Percentiles rank a stretch among this genome's conserved stretches.
phyloP scores from a whole-genome alignment of 192 early-diverging fungal species.

The Dissophora ornata region DNA sequence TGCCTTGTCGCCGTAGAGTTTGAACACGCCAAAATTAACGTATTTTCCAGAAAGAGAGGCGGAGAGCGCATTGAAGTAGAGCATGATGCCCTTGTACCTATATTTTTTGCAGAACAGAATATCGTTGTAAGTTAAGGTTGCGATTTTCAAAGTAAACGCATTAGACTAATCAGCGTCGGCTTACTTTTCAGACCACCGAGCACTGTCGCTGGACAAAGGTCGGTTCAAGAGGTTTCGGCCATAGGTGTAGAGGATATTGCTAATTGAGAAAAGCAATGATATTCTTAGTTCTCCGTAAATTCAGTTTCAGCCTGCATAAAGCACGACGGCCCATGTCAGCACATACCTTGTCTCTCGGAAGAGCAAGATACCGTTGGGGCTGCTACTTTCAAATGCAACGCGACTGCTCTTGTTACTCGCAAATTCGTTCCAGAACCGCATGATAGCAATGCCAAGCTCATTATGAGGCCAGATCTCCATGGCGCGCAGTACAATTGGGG shows the following conservation, averaged over 20 bases:
- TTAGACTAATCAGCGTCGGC: not conserved
- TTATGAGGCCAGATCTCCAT: slow-evolving; percentile 76
- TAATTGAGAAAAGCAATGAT: no score
- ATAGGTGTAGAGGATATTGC: slow-evolving; percentile 42
- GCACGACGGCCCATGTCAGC: not conserved
- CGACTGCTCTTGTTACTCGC: slow-evolving; percentile 83
- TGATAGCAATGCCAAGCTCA: slow-evolving; percentile 73
- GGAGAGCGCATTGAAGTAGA: slow-evolving; percentile 79
- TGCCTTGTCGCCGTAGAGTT: slow-evolving; percentile 85
- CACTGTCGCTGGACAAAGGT: slow-evolving; percentile 24
- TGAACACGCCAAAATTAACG: slow-evolving; percentile 93
- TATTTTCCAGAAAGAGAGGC: slow-evolving; percentile 81
- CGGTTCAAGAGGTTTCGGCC: slow-evolving; percentile 42
- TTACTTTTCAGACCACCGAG: slow-evolving; percentile 49
- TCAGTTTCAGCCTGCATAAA: no score
- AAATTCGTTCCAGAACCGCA: slow-evolving; percentile 87
- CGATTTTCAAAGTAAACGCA: no score
- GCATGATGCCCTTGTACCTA: slow-evolving; percentile 81
- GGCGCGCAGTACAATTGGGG: slow-evolving; percentile 70
- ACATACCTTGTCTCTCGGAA: slow-evolving; percentile 85
- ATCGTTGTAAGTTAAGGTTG: not conserved
- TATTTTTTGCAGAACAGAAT: not conserved
- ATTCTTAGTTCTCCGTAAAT: no score
- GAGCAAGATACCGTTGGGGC: slow-evolving; percentile 88
- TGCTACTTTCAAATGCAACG: slow-evolving; percentile 85